Percentiles rank a stretch among this genome's conserved stretches.
Conservation (phyloP, 139 green algal species). For the Chlorella vulgaris region DNA sequence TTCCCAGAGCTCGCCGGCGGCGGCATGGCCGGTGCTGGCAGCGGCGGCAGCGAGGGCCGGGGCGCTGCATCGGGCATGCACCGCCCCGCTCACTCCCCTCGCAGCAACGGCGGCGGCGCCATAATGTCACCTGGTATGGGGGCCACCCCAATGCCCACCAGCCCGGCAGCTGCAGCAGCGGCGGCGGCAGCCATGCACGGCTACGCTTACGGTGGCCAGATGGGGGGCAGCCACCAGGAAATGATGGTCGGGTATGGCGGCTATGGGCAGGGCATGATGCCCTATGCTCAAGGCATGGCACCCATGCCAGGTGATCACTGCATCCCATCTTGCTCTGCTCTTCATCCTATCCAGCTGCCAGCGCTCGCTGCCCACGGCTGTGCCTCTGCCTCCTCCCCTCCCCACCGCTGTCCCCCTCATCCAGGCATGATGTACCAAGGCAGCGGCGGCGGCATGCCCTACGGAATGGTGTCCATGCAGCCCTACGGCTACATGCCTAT, state of each 20-base stretch:
- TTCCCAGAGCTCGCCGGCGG: constrained; percentile 44
- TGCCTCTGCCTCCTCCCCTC: background rate
- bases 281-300: background rate
- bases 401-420: background rate
- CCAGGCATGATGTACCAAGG: constrained; percentile 26
- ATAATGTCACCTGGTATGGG: constrained; percentile 13
- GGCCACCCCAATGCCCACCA: background rate
- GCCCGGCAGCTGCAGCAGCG: constrained; percentile 6
- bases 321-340: background rate
- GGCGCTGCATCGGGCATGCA: background rate
- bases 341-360: too few species aligned
- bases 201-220: constrained; percentile 16
- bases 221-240: constrained; percentile 12
- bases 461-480: constrained; percentile 15
- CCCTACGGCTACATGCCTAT: constrained; percentile 19
- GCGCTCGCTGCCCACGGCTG: background rate
- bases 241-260: constrained; percentile 15
- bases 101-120: constrained; percentile 18
- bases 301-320: constrained; percentile 15
- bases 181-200: constrained; percentile 12
- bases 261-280: constrained; percentile 29
- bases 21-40: background rate
- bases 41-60: constrained; percentile 13
- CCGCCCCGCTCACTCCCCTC: constrained; percentile 7
- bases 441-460: constrained; percentile 1